phyloP scores from a whole-genome alignment of 805 yeast species.

The Hanseniaspora thailandica region DNA sequence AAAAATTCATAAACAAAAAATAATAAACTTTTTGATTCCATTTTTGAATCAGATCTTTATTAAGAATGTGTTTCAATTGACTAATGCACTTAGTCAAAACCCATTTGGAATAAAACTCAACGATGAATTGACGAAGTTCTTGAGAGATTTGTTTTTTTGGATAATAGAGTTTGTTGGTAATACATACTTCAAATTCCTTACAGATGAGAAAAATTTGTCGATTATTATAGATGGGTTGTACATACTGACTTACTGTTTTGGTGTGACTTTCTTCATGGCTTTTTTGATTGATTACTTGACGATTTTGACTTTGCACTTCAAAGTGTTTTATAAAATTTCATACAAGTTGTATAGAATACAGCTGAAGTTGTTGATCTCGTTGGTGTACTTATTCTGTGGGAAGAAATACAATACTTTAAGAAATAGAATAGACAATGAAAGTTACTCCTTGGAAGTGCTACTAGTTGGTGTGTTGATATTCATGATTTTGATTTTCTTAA shows the following conservation, averaged over 20 bases:
- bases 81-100: constrained; percentile 68
- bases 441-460: constrained; percentile 76
- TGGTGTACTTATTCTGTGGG: constrained; percentile 79
- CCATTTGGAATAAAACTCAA: constrained; percentile 93
- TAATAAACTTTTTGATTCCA: constrained; percentile 30
- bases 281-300: constrained; percentile 52
- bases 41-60: constrained; percentile 25
- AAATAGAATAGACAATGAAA: constrained; percentile 71
- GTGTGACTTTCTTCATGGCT: constrained; percentile 61
- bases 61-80: constrained; percentile 36
- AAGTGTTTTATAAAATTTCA: constrained; percentile 65
- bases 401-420: constrained; percentile 75
- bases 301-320: constrained; percentile 56
- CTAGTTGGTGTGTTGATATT: constrained; percentile 80
- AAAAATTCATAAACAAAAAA: constrained; percentile 29
- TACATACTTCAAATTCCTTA: constrained; percentile 23
- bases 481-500: constrained; percentile 59
- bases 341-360: constrained; percentile 73
- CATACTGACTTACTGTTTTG: constrained; percentile 39
- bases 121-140: constrained; percentile 68
- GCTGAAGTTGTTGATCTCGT: constrained; percentile 50
- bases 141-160: constrained; percentile 83
- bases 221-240: constrained; percentile 24
- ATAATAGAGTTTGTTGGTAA: constrained; percentile 56
- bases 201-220: constrained; percentile 22